Conservation (phyloP, 495 filamentous ascomycete genomes). For the Achaetomiella virescens region DNA sequence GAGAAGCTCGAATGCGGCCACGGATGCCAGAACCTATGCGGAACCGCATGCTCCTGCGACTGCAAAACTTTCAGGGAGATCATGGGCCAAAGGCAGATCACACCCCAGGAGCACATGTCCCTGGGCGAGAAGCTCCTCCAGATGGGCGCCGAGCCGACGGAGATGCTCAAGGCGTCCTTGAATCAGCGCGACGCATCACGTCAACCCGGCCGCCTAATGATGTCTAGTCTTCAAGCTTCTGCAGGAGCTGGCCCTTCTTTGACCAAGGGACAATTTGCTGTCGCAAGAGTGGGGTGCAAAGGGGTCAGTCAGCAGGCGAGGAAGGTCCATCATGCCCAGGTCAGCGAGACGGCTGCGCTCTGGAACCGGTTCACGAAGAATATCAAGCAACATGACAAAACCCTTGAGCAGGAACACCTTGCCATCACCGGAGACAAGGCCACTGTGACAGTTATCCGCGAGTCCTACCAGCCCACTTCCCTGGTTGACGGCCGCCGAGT, state of each 20-base stretch:
- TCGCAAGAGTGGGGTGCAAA: background rate
- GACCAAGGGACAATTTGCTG: background rate
- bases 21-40: slow-evolving; percentile 38
- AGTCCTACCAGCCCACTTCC: slow-evolving; percentile 12
- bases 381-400: background rate
- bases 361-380: background rate
- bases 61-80: slow-evolving; percentile 23
- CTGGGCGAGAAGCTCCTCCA: slow-evolving; percentile 9
- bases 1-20: slow-evolving; percentile 59
- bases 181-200: background rate
- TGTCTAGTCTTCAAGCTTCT: background rate
- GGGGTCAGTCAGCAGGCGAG: background rate
- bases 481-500: slow-evolving; percentile 9
- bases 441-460: background rate
- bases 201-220: background rate
- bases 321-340: background rate
- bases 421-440: background rate
- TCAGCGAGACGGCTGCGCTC: background rate
- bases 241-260: no score
- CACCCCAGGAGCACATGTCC: background rate
- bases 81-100: background rate
- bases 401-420: background rate
- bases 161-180: slow-evolving; percentile 7
- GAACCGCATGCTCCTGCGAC: slow-evolving; percentile 33
- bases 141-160: background rate